Percentiles rank a stretch among this genome's conserved stretches.
Evolutionary conservation across 1,284 basidiomycete species (phyloP).

Genomic region (Tranzscheliella williamsii): DNA sequence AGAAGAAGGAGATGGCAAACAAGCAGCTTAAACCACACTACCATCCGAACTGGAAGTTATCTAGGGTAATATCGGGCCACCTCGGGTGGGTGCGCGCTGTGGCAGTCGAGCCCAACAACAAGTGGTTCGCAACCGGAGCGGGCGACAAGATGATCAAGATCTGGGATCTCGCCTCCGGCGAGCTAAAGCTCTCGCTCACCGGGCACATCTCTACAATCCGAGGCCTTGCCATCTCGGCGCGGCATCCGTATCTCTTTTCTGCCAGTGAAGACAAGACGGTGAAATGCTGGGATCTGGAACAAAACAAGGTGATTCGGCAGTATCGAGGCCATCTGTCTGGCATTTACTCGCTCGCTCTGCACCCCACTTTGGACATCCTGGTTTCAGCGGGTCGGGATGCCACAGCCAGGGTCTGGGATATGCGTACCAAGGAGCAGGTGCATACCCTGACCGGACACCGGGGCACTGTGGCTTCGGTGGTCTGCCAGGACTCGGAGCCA

Average conservation of each 20-base stretch:
- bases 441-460: constrained; percentile 92
- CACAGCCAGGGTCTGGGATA: constrained; percentile 96
- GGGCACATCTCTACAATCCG: constrained; percentile 97
- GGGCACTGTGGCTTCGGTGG: constrained; percentile 88
- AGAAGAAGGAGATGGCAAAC: constrained; percentile 62
- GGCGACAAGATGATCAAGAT: constrained; percentile 98
- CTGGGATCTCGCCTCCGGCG: constrained; percentile 96
- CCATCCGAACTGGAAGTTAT: constrained; percentile 90
- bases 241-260: constrained; percentile 96
- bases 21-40: constrained; percentile 90
- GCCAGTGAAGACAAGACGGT: constrained; percentile 99
- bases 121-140: constrained; percentile 98
- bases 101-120: constrained; percentile 94
- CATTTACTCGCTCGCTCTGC: constrained; percentile 77
- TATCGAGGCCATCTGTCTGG: constrained; percentile 97
- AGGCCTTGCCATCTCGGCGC: constrained; percentile 84
- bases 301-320: constrained; percentile 97
- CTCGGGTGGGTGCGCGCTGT: constrained; percentile 96
- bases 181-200: constrained; percentile 90
- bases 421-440: constrained; percentile 94
- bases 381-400: constrained; percentile 94
- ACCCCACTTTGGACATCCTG: constrained; percentile 92
- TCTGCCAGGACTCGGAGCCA: constrained; percentile 92
- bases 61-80: constrained; percentile 95
- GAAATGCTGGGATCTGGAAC: constrained; percentile 98